Base-by-base conservation (phyloP, 495 filamentous ascomycete genomes). In the Sporormia fimetaria region DNA sequence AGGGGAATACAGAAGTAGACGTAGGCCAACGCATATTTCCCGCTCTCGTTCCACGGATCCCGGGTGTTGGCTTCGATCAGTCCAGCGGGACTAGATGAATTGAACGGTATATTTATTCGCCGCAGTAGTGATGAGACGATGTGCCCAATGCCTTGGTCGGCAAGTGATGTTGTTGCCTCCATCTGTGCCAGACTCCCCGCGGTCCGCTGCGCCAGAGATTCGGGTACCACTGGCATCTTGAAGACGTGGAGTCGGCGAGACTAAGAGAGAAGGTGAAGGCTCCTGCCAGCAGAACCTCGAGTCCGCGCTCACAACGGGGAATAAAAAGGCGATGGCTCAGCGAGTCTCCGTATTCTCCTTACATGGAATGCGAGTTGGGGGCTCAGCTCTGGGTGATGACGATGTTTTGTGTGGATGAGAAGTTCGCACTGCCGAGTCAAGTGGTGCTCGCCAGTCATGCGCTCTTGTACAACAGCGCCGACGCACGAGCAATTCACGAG, bases 21-120 rank as follows among this genome's bases (percentile, higher is more conserved):
- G 76, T 83, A 90, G 23, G 80, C 84, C 39, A 84, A 60, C n/a
- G 68, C 83, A 61, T 93, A 93, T 65, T 92, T 88, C 9, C 80
- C 82, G n/a, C 83, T 75, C 56, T 81, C 57, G 8, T 56, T 66
- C 80, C 80, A 94, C 32, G 85, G 80, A 62, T 93, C 86, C 57
- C 78, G 63, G 11, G 76, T 79, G 55, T 73, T 74, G 20, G 86
- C 83, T 55, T 80, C 77, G 11, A 81, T 65, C 25, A 87, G 68
- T 3, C 73, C 79, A 2, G 74, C 66, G 2, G 83, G 80, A 50
- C 74, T 84, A 25, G 73, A 78, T 75, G 68, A 41, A 69, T 78
- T 51, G 79, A 66, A 42, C 3, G 78, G 77, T 47, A 92, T 80
- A 51, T 73, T 64, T 54, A 92, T 80, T 21, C 86, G 75, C 66